Evolutionary conservation across 75 land plant species (phyloP).

Genomic region (Cunninghamia lanceolata): DNA sequence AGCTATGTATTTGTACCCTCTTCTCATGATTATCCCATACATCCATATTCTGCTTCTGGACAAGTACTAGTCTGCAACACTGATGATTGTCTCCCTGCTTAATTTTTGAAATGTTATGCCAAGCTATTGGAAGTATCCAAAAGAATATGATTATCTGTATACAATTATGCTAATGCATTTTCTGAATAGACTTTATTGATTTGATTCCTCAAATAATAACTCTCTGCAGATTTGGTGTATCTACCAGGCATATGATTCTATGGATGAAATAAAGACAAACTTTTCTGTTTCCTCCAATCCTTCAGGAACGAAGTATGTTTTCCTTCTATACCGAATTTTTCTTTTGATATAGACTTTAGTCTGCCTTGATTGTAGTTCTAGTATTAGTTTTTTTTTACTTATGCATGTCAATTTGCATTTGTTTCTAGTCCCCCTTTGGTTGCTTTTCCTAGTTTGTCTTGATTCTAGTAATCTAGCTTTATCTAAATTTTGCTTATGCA

Average conservation of each 20-base stretch:
- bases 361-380: not conserved
- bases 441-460: not conserved
- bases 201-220: not conserved
- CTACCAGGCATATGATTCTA: slow-evolving; percentile 93
- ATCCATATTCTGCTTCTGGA: slow-evolving; percentile 90
- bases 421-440: not conserved
- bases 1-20: slow-evolving; percentile 83
- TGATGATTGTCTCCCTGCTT: not conserved
- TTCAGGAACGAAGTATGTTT: slow-evolving; percentile 65
- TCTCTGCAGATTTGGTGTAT: slow-evolving; percentile 85
- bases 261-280: slow-evolving; percentile 96
- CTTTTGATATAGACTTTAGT: not conserved
- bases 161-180: not conserved
- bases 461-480: not conserved
- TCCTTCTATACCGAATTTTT: not conserved
- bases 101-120: not conserved
- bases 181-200: slow-evolving; percentile 1
- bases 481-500: not conserved
- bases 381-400: not conserved
- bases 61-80: slow-evolving; percentile 39
- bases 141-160: not conserved
- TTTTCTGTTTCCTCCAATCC: slow-evolving; percentile 85
- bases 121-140: not conserved
- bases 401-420: not conserved
- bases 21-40: slow-evolving; percentile 94